These are phyloP conservation scores for Saksenaea vasiformis DNA, from an alignment of 371 early-diverging fungal species.

Conservation along the genomic window DNA sequence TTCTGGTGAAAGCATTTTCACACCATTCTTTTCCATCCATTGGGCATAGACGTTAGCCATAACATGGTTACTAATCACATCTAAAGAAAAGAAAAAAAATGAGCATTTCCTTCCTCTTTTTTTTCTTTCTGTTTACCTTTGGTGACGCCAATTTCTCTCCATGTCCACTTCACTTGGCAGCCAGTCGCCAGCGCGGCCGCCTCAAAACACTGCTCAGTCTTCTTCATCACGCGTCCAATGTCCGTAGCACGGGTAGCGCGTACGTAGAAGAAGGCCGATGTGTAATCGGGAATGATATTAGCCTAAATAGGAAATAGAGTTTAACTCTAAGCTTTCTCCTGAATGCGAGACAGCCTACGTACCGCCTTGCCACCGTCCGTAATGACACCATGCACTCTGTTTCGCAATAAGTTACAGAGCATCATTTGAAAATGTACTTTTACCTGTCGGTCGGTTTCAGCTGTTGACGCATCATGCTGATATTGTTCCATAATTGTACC, in stretches of 20 bases:
- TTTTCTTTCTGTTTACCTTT: slow-evolving; percentile 22
- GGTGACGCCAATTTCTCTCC: slow-evolving; percentile 52
- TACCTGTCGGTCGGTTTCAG: slow-evolving; percentile 50
- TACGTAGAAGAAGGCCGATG: slow-evolving; percentile 60
- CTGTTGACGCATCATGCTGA: slow-evolving; percentile 72
- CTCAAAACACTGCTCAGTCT: slow-evolving; percentile 60
- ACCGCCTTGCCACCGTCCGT: slow-evolving; percentile 54
- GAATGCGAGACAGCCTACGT: slow-evolving; percentile 39
- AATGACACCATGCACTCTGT: slow-evolving; percentile 71
- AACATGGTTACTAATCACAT: slow-evolving; percentile 55
- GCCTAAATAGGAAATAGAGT: slow-evolving; percentile 25
- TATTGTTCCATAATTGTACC: slow-evolving; percentile 51
- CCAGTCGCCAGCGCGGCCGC: slow-evolving; percentile 76
- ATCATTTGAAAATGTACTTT: background rate
- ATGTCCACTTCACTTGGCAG: slow-evolving; percentile 63
- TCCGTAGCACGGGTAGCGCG: slow-evolving; percentile 58
- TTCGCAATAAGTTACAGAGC: background rate
- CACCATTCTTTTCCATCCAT: slow-evolving; percentile 54
- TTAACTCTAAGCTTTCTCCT: background rate
- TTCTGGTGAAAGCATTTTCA: slow-evolving; percentile 36
- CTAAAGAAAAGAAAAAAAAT: slow-evolving; percentile 4
- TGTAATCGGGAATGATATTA: slow-evolving; percentile 67
- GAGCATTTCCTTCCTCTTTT: background rate
- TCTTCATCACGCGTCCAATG: slow-evolving; percentile 48
- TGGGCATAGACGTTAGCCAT: slow-evolving; percentile 60